Evolutionary conservation across 2,329 filamentous ascomycete genomes (phyloP).

Genomic region (Fusarium nygamai): DNA sequence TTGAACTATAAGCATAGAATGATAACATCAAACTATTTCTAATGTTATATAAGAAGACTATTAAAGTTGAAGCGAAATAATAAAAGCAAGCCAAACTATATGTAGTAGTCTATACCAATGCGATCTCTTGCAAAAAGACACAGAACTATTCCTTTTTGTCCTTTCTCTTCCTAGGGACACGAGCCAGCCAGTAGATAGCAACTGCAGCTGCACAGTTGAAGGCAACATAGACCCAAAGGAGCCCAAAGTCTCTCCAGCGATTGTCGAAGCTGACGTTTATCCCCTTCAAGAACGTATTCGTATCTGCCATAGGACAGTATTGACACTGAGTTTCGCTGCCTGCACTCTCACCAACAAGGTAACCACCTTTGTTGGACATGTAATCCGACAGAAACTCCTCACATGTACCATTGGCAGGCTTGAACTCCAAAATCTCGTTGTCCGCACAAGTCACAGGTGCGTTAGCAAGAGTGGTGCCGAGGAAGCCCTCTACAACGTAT

Average conservation of each 20-base stretch:
- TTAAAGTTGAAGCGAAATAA: accelerated
- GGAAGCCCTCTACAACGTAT: slow-evolving; percentile 74
- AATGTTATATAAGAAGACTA: accelerated
- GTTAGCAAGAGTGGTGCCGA: slow-evolving; percentile 71
- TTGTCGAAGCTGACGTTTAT: slow-evolving; percentile 58
- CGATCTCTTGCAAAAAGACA: accelerated
- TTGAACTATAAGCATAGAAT: no score
- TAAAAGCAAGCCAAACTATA: background rate
- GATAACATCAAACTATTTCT: no score
- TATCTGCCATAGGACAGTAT: slow-evolving; percentile 51
- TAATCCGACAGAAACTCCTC: background rate
- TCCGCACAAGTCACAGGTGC: slow-evolving; percentile 43
- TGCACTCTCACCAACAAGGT: background rate
- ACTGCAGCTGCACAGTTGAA: slow-evolving; percentile 62
- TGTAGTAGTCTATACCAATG: no score
- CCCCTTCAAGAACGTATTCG: slow-evolving; percentile 48
- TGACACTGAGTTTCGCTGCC: slow-evolving; percentile 49
- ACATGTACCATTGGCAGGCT: background rate
- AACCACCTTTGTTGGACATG: background rate
- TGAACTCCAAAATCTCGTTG: slow-evolving; percentile 5
- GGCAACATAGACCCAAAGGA: slow-evolving; percentile 61
- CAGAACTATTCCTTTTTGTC: background rate
- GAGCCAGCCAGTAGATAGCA: slow-evolving; percentile 57
- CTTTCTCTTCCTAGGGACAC: slow-evolving; percentile 45
- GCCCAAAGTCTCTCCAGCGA: slow-evolving; percentile 65